Percentiles rank a stretch among this genome's conserved stretches.
Evolutionary conservation across 306 rosid genomes (phyloP).

Genomic region (Rosa multiflora): DNA sequence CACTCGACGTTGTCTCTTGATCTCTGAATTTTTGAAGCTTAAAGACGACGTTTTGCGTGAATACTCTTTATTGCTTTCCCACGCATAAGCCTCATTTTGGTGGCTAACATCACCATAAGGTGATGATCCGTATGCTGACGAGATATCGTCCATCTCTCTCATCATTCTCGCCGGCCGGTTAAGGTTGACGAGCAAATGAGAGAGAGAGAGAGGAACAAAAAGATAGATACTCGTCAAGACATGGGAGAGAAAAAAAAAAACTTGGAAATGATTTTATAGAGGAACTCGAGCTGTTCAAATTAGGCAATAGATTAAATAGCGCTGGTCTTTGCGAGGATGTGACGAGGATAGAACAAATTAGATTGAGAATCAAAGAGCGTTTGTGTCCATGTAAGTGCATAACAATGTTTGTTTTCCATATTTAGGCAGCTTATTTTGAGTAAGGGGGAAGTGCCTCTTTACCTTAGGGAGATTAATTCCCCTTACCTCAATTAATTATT

Average conservation of each 20-base stretch:
- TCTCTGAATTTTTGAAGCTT: slow-evolving; percentile 14
- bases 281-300: background rate
- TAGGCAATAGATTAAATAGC: background rate
- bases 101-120: background rate
- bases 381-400: background rate
- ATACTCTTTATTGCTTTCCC: background rate
- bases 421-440: background rate
- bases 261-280: background rate
- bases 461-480: too few relatives aligned
- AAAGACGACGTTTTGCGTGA: background rate
- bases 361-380: background rate
- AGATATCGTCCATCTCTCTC: slow-evolving; percentile 10
- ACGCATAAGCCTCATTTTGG: background rate
- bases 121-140: background rate
- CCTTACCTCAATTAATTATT: too few relatives aligned
- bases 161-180: slow-evolving; percentile 4
- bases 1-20: slow-evolving; percentile 33
- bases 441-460: background rate
- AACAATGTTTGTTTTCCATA: background rate
- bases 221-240: background rate
- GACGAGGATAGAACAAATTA: background rate
- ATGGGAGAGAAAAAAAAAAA: background rate
- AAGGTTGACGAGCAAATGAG: slow-evolving; percentile 6
- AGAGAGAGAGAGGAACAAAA: background rate
- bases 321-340: background rate